Base-by-base conservation (phyloP, 106 monocot species). In the Triglochin maritima region DNA sequence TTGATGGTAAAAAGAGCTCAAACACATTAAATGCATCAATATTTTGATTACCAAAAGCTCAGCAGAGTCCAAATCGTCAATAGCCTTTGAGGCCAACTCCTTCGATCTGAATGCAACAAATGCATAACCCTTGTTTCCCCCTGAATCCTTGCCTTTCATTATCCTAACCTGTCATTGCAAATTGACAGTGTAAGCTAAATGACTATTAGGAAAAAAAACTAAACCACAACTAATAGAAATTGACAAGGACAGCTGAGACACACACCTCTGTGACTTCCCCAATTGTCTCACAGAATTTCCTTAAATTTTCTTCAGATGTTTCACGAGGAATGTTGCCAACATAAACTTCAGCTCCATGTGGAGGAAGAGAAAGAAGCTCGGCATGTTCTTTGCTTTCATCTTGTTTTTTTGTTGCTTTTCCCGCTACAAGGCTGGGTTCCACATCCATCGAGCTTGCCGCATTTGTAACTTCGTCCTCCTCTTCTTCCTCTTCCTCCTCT, bases 301-400 rank as follows among this genome's bases (percentile, higher is more conserved):
- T 88, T 46, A 93, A 65, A 29, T 93, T 85, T 53, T 79, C 81
- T 65, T 83, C 74, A 47, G 81, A 77, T 15, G 73, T 79, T 75
- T 83, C 79, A 60, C 53, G 63, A 10, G 88, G 79, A 11, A 93
- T 75, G 17, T 79, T 79, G 9, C 85, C 92, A 49, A 88, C 17
- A 80, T 93, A 88, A 56, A 93, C 76, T 67, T 88, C 92, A 53
- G 88, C 85, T 0, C 92, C 92, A 72, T 93, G 92, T 4, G 92
- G 83, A 67, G 92, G 92, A 63, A 83, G 85, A 60, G 88, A 72
- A 42, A 93, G 78, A 50, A 93, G 83, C 54, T 88, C 85, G 8
- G 76, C 77, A 58, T 83, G 78, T 7, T 74, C 64, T 64, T 80
- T 59, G 42, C 65, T 78, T 59, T 68, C 64, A 49, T 80, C 76